Base-by-base conservation (phyloP, 768 basidiomycete genomes). In the Scleroderma citrinum region DNA sequence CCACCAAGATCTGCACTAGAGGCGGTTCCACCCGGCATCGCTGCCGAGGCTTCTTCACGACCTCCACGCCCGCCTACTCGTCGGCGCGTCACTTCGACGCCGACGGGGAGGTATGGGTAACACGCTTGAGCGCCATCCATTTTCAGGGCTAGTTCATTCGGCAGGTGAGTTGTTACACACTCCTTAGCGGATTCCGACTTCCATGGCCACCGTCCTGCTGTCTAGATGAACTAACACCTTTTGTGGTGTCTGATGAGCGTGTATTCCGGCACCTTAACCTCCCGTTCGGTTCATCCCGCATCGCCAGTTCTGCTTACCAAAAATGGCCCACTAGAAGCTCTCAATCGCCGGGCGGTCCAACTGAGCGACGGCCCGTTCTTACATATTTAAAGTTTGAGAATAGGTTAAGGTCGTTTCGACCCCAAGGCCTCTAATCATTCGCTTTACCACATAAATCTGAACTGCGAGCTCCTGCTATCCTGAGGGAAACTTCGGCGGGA, bases 381-480 rank as follows among this genome's bases (percentile, higher is more conserved):
- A 76, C 76, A 74, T 71, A 78, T 78, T 78, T 75, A 77, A 76
- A 78, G 77, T 78, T 78, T 78, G 76, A 78, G 77, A 78, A 78
- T 85, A 83, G 83, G 83, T 85, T 82, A 82, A 87, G 83, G 82
- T 81, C 79, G 82, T 85, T 84, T 81, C 82, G 78, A 80, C 84
- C 85, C 76, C 83, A 83, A 85, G 82, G 81, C 83, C 82, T 83
- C 84, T 86, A 87, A 85, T 86, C 85, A 86, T 86, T 86, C 82
- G 83, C 81, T 83, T 82, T 83, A 82, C 76, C 75, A 75, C 72
- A 76, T 77, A 78, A 76, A 74, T 73, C 26, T 29, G 26, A 29
- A 29, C 26, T 29, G 72, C 70, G 75, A 77, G 76, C 73, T 72
- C 76, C 76, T 76, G 77, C 76, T 78, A 77, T 78, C 77, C 77